These are phyloP conservation scores for Phyllosticta citribraziliensis DNA, from an alignment of 2,329 filamentous ascomycete genomes.

Conservation along the genomic window DNA sequence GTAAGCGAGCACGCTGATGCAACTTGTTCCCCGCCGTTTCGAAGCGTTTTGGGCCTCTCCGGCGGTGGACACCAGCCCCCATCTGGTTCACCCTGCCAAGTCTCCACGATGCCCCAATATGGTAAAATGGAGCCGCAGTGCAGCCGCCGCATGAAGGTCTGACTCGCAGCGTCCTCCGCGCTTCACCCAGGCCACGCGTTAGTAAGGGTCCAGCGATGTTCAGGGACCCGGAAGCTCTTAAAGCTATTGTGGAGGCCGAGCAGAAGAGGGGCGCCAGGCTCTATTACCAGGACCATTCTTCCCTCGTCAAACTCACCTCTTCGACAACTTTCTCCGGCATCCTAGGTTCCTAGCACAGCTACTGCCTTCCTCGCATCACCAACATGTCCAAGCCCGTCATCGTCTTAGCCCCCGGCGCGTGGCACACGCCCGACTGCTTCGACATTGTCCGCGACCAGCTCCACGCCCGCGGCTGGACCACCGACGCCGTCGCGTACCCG, in stretches of 20 bases:
- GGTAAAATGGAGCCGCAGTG: not conserved
- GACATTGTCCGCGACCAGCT: slow-evolving; percentile 19
- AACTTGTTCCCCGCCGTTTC: not conserved
- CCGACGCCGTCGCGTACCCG: slow-evolving; percentile 21
- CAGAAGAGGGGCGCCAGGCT: not conserved
- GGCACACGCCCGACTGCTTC: slow-evolving; percentile 26
- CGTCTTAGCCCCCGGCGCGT: slow-evolving; percentile 29
- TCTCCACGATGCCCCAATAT: not conserved
- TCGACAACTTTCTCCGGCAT: not conserved
- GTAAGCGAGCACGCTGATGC: not conserved
- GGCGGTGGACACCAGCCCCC: not conserved
- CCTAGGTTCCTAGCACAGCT: not conserved
- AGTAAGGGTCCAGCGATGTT: not conserved
- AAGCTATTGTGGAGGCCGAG: not conserved
- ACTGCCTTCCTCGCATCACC: not conserved
- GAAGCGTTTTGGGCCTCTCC: not conserved
- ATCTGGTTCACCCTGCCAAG: not conserved
- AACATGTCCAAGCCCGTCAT: slow-evolving; percentile 20
- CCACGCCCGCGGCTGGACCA: slow-evolving; percentile 21
- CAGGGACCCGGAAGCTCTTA: not conserved
- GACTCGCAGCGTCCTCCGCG: not conserved
- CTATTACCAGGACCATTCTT: not conserved
- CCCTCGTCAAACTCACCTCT: not conserved
- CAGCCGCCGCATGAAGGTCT: not conserved
- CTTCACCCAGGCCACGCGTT: not conserved